phyloP scores from a whole-genome alignment of 768 basidiomycete species.

The Astraeus odoratus region DNA sequence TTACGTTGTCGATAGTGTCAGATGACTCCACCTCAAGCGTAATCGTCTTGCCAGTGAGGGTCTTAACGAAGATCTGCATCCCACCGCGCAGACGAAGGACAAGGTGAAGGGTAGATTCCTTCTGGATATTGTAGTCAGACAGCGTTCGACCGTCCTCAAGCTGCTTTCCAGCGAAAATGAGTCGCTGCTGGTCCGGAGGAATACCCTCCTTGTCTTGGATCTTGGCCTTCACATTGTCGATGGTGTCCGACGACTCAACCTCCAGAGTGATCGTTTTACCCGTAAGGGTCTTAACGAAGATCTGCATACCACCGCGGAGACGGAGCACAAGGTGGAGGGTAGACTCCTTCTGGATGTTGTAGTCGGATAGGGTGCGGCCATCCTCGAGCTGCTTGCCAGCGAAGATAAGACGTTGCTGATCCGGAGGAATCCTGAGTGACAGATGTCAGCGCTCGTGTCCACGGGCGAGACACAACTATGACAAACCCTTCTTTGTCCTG shows the following conservation, averaged over 20 bases:
- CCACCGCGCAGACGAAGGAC: slow-evolving; percentile 76
- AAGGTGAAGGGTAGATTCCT: no score
- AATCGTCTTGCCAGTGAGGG: slow-evolving; percentile 63
- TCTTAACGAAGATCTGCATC: slow-evolving; percentile 63
- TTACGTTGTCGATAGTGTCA: neutral
- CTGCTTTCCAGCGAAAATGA: no score
- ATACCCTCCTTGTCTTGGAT: slow-evolving; percentile 24
- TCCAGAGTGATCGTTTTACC: no score
- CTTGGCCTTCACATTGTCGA: no score
- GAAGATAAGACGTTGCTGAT: slow-evolving; percentile 81
- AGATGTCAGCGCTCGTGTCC: no score
- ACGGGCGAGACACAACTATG: slow-evolving; percentile 34
- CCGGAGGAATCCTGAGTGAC: slow-evolving; percentile 61
- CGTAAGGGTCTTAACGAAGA: no score
- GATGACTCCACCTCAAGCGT: slow-evolving; percentile 44
- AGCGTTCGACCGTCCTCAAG: no score
- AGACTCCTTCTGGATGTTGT: slow-evolving; percentile 73
- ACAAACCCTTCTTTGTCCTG: slow-evolving; percentile 95
- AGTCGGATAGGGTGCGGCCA: no score
- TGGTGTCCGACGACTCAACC: no score
- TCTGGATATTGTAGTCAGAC: no score
- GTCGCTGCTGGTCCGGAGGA: no score
- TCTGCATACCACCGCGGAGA: slow-evolving; percentile 69
- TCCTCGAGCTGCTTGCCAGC: slow-evolving; percentile 91
- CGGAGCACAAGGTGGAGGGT: slow-evolving; percentile 61